Base-by-base conservation (phyloP, 2,329 filamentous ascomycete species). In the Amesomyces nigricolor region DNA sequence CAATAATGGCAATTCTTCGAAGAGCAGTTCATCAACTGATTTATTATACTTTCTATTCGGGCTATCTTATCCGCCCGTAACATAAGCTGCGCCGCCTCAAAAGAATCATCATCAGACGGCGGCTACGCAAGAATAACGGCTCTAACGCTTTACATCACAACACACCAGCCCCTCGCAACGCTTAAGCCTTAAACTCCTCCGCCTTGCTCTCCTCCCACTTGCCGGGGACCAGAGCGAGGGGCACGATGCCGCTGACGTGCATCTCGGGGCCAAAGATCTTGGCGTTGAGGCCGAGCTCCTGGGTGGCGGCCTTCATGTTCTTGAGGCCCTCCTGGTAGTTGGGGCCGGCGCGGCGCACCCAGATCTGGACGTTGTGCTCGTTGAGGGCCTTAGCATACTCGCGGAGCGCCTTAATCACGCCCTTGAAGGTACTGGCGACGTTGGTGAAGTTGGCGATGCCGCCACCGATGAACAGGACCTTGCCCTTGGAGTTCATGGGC, bases 371-470 rank as follows among this genome's bases (percentile, higher is more conserved):
- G 69, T 96, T 95, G 86, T 99, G 94, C 83, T 99, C 94, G 70
- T 85, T 84, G 65, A 99, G 83, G 62, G 87, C 81, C 61, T 85
- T 85, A 58, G 91, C 83, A 66, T 92, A 91, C 76, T 97, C 94
- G 64, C 92, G 86, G 63, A 99, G 83, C 58, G 94, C 94, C 66
- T 90, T 88, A 73, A 99, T 99, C 74, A 99, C 92, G 79, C 94
- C 94, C 85, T 99, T 99, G 88, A 99, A 99, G 62, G 94, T 99
- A 67, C 88, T 94, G 59, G 94, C 94, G 53, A 99, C 94, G 78
- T 97, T 99, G 81, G 94, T 99, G 81, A 99, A 99, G 87, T 99
- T 99, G 82, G 94, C 94, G 82, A 99, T 99, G 83, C 94, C 94
- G 79, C 94, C 94, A 75, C 94, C 94, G 65, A 99, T 97, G 83